Percentiles rank a stretch among this genome's conserved stretches.
Conservation (phyloP, 139 green algal genomes). For the Asterochloris erici region DNA sequence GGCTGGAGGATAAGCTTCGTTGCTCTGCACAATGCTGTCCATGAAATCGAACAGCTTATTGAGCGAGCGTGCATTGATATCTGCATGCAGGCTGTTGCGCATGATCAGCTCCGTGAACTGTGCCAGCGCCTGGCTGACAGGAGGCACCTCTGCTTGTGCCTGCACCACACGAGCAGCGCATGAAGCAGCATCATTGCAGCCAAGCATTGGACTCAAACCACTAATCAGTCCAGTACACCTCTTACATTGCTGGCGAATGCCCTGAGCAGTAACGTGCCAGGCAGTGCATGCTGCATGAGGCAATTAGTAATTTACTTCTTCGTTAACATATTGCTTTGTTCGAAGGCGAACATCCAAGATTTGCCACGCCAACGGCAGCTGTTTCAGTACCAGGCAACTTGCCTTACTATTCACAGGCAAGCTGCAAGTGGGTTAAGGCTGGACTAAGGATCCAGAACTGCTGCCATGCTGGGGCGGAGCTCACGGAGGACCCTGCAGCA, state of each 20-base stretch:
- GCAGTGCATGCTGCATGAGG: neutral
- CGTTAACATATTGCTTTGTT: neutral
- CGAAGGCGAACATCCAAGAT: neutral
- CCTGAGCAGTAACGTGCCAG: neutral
- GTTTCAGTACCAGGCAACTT: neutral
- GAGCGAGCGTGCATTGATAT: neutral
- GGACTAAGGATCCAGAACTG: no score
- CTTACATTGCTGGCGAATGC: neutral
- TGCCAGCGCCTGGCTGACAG: constrained; percentile 2
- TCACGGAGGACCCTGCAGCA: constrained; percentile 7
- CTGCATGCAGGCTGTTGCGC: neutral
- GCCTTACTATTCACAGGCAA: neutral
- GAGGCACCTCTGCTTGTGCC: constrained; percentile 1
- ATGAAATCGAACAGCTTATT: neutral
- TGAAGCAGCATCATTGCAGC: neutral
- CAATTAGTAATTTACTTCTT: neutral
- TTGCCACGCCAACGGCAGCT: neutral
- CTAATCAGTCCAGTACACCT: neutral
- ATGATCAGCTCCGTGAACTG: neutral
- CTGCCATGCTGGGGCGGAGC: constrained; percentile 1
- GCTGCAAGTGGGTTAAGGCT: neutral
- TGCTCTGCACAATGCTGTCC: neutral
- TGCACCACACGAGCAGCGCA: neutral
- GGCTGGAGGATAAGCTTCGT: constrained; percentile 1
- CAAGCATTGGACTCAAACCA: neutral